phyloP scores from a whole-genome alignment of 768 basidiomycete genomes.

The Filobasidium wieringae region DNA sequence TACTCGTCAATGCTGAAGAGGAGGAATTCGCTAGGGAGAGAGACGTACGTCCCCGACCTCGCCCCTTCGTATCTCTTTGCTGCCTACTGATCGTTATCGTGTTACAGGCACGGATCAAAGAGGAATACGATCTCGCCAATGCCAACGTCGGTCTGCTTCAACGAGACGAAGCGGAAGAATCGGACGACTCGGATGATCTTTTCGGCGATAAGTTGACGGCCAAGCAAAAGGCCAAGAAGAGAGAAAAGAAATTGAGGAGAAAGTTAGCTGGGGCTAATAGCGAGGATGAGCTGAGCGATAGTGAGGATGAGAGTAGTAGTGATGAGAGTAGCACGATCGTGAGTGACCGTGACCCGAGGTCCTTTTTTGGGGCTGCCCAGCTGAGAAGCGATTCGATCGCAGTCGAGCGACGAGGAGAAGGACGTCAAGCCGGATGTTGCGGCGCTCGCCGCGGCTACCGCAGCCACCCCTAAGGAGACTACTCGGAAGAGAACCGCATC shows the following conservation, averaged over 20 bases:
- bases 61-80: background rate
- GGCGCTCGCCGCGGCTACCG: background rate
- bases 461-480: background rate
- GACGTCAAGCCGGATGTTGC: slow-evolving; percentile 9
- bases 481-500: background rate
- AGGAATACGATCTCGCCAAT: slow-evolving; percentile 7
- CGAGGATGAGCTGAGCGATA: background rate
- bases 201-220: background rate
- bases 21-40: slow-evolving; percentile 4
- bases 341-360: slow-evolving; percentile 1
- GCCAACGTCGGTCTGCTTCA: slow-evolving; percentile 9
- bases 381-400: background rate
- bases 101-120: background rate
- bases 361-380: background rate
- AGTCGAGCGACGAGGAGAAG: background rate
- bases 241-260: slow-evolving; percentile 2
- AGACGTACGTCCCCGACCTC: background rate
- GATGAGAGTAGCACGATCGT: slow-evolving; percentile 3
- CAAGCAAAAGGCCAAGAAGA: background rate
- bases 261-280: slow-evolving; percentile 1
- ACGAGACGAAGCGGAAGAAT: slow-evolving; percentile 5
- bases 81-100: background rate
- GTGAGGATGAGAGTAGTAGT: background rate
- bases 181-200: slow-evolving; percentile 5
- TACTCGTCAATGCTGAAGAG: slow-evolving; percentile 5